Conservation (phyloP, 345 rosid species). For the Gossypium turneri region DNA sequence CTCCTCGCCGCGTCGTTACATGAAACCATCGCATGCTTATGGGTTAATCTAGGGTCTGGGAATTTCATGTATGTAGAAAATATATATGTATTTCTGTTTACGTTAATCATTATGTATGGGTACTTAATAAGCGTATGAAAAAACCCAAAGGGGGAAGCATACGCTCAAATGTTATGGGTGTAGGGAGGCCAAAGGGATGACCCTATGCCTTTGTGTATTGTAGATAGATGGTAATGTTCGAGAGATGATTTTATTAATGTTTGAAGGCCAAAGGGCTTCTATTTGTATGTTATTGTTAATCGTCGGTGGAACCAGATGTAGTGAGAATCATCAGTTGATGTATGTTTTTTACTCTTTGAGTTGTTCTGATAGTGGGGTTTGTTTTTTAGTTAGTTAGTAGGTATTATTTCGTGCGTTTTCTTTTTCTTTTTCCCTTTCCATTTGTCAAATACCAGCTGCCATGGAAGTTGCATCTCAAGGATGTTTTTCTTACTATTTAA, state of each 20-base stretch:
- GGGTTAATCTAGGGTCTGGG: neutral
- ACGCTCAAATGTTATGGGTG: conserved; percentile 18
- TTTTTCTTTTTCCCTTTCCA: neutral
- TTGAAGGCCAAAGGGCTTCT: conserved; percentile 20
- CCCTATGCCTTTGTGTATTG: neutral
- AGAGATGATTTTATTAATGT: neutral
- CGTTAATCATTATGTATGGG: neutral
- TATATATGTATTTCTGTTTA: neutral
- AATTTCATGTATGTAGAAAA: neutral
- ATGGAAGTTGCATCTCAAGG: neutral
- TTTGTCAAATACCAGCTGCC: neutral
- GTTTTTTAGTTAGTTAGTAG: neutral
- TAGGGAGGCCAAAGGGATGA: conserved; percentile 20
- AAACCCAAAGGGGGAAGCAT: conserved; percentile 32
- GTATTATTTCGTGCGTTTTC: neutral
- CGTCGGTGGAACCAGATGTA: neutral
- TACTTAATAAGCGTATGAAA: conserved; percentile 27
- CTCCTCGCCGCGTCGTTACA: conserved; percentile 43
- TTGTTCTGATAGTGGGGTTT: neutral
- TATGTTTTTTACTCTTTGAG: neutral
- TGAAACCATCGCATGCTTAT: conserved; percentile 19
- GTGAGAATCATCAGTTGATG: neutral
- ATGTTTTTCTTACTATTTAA: neutral
- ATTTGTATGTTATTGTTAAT: neutral
- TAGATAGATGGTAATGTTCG: conserved; percentile 7